Evolutionary conservation across 2,329 filamentous ascomycete genomes (phyloP).

Genomic region (Aphanocladium album): DNA sequence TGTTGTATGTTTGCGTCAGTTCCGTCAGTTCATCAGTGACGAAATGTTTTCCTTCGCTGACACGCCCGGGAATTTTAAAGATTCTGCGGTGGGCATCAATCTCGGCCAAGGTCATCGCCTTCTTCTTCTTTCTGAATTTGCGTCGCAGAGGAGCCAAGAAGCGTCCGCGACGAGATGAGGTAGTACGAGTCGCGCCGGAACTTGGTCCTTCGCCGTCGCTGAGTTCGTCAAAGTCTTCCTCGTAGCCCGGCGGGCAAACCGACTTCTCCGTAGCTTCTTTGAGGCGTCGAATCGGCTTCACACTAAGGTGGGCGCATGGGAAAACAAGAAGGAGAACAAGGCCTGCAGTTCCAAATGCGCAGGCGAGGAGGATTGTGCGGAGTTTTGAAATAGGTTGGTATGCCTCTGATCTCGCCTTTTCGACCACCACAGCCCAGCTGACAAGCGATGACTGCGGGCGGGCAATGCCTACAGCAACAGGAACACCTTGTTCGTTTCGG

Average conservation of each 20-base stretch:
- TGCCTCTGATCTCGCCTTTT: conserved; percentile 69
- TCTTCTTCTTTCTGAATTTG: conserved; percentile 29
- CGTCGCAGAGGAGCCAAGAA: conserved; percentile 35
- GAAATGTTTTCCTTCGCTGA: conserved; percentile 67
- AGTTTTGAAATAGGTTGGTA: conserved; percentile 69
- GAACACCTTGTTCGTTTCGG: conserved; percentile 63
- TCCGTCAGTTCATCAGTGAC: conserved; percentile 84
- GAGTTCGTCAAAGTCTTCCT: conserved; percentile 35
- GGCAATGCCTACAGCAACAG: conserved; percentile 75
- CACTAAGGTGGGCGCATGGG: conserved; percentile 76
- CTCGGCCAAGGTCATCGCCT: conserved; percentile 22
- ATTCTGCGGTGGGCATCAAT: conserved; percentile 43
- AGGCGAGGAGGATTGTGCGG: conserved; percentile 75
- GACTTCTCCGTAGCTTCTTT: conserved; percentile 72
- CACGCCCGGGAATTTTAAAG: conserved; percentile 82
- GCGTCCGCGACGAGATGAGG: conserved; percentile 27
- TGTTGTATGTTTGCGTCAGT: conserved; percentile 79
- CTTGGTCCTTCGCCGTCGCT: conserved; percentile 36
- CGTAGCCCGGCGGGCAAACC: conserved; percentile 60
- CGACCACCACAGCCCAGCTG: conserved; percentile 78
- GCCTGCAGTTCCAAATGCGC: conserved; percentile 77
- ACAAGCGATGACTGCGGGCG: conserved; percentile 63
- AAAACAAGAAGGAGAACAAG: conserved; percentile 67
- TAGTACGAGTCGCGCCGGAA: conserved; percentile 39
- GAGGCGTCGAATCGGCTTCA: conserved; percentile 71